These are phyloP conservation scores for Botrytis squamosa DNA, from an alignment of 2,329 filamentous ascomycete species.

Conservation along the genomic window DNA sequence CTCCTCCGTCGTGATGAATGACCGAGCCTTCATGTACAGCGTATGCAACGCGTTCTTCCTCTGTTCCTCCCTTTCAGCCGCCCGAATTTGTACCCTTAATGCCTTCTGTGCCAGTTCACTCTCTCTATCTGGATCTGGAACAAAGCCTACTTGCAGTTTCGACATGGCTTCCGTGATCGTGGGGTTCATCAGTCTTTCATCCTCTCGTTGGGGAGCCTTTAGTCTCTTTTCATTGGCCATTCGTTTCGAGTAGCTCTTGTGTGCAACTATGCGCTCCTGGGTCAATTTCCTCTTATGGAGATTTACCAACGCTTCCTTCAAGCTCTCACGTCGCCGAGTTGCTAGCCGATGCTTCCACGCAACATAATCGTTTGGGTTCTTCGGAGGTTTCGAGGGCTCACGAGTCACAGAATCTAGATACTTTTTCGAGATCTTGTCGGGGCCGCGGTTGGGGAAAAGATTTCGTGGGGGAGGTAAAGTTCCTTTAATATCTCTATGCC, in stretches of 20 bases:
- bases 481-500: slow-evolving; percentile 60
- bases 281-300: slow-evolving; percentile 65
- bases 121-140: slow-evolving; percentile 63
- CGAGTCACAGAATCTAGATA: slow-evolving; percentile 63
- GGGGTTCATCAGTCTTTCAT: slow-evolving; percentile 73
- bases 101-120: slow-evolving; percentile 49
- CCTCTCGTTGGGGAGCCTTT: slow-evolving; percentile 65
- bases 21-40: slow-evolving; percentile 82
- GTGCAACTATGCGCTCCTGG: slow-evolving; percentile 41
- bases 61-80: slow-evolving; percentile 54
- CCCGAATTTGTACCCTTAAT: slow-evolving; percentile 44
- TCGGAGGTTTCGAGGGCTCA: slow-evolving; percentile 43
- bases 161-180: slow-evolving; percentile 57
- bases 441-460: slow-evolving; percentile 63
- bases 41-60: slow-evolving; percentile 74
- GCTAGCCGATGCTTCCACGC: slow-evolving; percentile 75
- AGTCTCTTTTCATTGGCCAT: slow-evolving; percentile 49
- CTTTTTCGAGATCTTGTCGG: slow-evolving; percentile 57
- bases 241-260: slow-evolving; percentile 49
- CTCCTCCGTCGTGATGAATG: slow-evolving; percentile 80
- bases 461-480: slow-evolving; percentile 79
- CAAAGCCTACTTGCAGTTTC: slow-evolving; percentile 49
- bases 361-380: slow-evolving; percentile 35
- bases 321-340: slow-evolving; percentile 65
- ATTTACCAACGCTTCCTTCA: slow-evolving; percentile 67